Conservation (phyloP, 2,329 filamentous ascomycete genomes). For the Phyllosticta citrichinensis region DNA sequence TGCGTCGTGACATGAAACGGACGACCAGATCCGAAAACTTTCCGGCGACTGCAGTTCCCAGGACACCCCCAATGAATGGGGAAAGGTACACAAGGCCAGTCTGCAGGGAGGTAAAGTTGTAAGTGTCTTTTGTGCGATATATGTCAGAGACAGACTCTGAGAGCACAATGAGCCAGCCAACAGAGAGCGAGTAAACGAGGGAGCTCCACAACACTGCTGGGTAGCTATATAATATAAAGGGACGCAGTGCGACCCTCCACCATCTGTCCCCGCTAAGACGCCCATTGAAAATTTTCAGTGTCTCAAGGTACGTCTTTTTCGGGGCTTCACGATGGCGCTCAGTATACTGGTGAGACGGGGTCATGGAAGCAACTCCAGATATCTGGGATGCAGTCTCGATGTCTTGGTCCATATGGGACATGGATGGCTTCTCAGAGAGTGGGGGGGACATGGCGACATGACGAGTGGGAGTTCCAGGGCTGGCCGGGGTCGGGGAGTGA, state of each 20-base stretch:
- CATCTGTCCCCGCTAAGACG: conserved; percentile 69
- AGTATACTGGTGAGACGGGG: conserved; percentile 47
- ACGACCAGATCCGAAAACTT: conserved; percentile 81
- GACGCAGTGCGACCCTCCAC: conserved; percentile 65
- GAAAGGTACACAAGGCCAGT: conserved; percentile 83
- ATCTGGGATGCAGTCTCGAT: background rate
- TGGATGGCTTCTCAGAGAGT: conserved; percentile 2
- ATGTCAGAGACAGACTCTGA: conserved; percentile 79
- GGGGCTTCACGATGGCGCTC: conserved; percentile 57
- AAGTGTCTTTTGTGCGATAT: conserved; percentile 57
- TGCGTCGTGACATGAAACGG: conserved; percentile 67
- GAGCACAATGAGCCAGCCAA: conserved; percentile 92
- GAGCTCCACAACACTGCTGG: conserved; percentile 84
- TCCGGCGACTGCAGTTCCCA: conserved; percentile 87
- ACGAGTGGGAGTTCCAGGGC: background rate
- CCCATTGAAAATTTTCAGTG: conserved; percentile 68
- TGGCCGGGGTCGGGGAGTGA: background rate
- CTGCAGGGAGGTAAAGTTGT: conserved; percentile 72
- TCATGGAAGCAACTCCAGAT: background rate
- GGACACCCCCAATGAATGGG: conserved; percentile 76
- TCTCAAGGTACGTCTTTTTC: conserved; percentile 60
- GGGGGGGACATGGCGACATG: conserved; percentile 1
- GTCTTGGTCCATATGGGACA: conserved; percentile 1
- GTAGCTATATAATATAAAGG: conserved; percentile 79
- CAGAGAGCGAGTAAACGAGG: conserved; percentile 72